Evolutionary conservation across 441 rosid species (phyloP), one percentile per base, ranked within the genome.

Genomic region (Gossypium gossypioides): DNA sequence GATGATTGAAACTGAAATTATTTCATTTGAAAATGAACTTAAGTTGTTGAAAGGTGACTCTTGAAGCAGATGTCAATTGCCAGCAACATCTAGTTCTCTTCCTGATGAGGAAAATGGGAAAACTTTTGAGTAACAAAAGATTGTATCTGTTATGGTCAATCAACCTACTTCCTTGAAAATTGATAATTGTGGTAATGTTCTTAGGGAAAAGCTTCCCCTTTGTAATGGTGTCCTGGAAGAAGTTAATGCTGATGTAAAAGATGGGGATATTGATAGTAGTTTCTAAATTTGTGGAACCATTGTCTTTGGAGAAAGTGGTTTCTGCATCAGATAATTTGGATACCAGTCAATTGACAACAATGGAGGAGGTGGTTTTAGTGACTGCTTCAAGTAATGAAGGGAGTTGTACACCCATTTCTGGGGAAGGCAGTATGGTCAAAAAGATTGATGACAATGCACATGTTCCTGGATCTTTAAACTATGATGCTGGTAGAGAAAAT

Each of bases 1-100:
- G 85, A 74, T 79, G 80, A 89, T 91, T 1, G 99, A 96, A 73
- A 82, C 89, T 40, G 96, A 96, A 84, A 93, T 96, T 81, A 98
- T 91, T 77, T 86, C 81, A 2, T 92, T 89, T 74, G 98, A 93
- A 82, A 91, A 76, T 78, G 91, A 93, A 78, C 87, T 86, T 0
- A 86, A 82, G 86, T 72, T 72, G 5, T 77, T 90, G 77, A 80
- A 78, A 81, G 81, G 73, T 71, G 84, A 80, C 68, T 72, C 77
- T 78, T 81, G 87, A 58, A 79, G 74, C 68, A 76, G 72, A 27
- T 40, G 57, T 59, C 76, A 75, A 29, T 68, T 66, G 72, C 78
- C 79, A 13, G 80, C 75, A 4, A 73, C 76, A 25, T 83, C 87
- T 44, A 63, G 81, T 77, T 84, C 84, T 55, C 56, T 76, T 37